These are phyloP conservation scores for Cladophialophora immunda DNA, from an alignment of 2,329 filamentous ascomycete genomes.

Conservation along the genomic window DNA sequence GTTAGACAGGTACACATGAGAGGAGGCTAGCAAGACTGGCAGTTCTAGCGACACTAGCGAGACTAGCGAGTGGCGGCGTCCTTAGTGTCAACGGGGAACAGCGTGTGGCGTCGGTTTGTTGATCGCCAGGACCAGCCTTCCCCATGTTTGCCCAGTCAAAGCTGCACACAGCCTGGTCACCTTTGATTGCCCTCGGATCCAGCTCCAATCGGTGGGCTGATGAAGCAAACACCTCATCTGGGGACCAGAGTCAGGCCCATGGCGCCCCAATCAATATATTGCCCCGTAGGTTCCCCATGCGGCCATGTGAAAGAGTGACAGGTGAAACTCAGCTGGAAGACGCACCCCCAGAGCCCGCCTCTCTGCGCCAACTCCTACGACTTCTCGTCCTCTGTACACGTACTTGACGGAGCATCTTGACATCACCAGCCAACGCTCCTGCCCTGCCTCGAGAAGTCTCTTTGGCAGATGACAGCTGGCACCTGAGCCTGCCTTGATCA, in stretches of 20 bases:
- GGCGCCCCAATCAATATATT: slow-evolving; percentile 2
- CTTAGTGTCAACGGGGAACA: background rate
- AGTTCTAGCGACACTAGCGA: no score
- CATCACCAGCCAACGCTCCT: background rate
- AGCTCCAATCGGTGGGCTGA: slow-evolving; percentile 1
- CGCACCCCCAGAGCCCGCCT: background rate
- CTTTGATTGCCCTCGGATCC: background rate
- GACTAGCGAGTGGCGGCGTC: background rate
- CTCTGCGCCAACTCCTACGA: background rate
- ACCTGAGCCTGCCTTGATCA: background rate
- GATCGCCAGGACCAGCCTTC: background rate
- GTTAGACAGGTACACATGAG: no score
- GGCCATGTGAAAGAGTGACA: background rate
- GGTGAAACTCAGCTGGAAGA: background rate
- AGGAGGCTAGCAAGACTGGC: no score
- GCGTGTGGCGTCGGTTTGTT: background rate
- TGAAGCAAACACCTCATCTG: background rate
- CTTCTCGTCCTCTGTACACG: background rate
- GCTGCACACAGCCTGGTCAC: background rate
- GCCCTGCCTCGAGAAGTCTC: background rate
- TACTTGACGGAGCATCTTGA: background rate
- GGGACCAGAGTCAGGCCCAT: background rate
- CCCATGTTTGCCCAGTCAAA: background rate
- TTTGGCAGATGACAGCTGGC: background rate
- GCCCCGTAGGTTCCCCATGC: background rate